Evolutionary conservation across 1,139 yeast genomes (phyloP).

Genomic region (Suhomyces yuchorum): DNA sequence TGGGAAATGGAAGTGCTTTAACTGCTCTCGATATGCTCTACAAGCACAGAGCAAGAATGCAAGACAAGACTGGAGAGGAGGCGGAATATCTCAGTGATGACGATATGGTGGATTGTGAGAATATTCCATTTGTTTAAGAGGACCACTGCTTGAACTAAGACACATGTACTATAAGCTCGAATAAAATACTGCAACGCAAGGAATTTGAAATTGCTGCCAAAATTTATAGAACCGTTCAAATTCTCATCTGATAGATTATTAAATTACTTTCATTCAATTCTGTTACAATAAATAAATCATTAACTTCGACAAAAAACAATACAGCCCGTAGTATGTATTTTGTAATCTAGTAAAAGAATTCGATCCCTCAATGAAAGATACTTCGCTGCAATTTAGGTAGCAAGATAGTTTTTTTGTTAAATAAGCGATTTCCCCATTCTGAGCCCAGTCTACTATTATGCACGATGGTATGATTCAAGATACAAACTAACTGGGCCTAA

Average conservation of each 20-base stretch:
- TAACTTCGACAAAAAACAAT: too few relatives aligned
- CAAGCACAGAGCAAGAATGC: conserved; percentile 16
- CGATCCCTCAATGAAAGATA: too few relatives aligned
- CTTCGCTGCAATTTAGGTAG: too few relatives aligned
- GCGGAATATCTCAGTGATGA: conserved; percentile 13
- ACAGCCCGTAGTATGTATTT: too few relatives aligned
- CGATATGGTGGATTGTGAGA: conserved; percentile 15
- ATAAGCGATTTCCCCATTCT: too few relatives aligned
- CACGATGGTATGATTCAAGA: too few relatives aligned
- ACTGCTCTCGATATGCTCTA: conserved; percentile 28
- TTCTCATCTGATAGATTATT: neutral
- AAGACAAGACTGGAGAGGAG: conserved; percentile 10
- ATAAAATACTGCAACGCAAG: neutral
- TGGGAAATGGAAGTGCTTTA: conserved; percentile 44
- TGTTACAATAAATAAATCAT: neutral
- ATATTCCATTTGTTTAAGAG: conserved; percentile 6
- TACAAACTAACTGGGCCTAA: too few relatives aligned
- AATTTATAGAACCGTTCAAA: neutral
- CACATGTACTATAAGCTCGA: neutral
- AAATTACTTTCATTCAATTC: neutral
- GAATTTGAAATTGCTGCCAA: neutral
- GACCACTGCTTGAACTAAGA: neutral
- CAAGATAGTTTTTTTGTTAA: too few relatives aligned
- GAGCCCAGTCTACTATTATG: too few relatives aligned
- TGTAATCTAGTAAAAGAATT: too few relatives aligned